Percentiles rank a stretch among this genome's conserved stretches.
Evolutionary conservation across 2,329 filamentous ascomycete species (phyloP).

Genomic region (Colletotrichum spaethianum): DNA sequence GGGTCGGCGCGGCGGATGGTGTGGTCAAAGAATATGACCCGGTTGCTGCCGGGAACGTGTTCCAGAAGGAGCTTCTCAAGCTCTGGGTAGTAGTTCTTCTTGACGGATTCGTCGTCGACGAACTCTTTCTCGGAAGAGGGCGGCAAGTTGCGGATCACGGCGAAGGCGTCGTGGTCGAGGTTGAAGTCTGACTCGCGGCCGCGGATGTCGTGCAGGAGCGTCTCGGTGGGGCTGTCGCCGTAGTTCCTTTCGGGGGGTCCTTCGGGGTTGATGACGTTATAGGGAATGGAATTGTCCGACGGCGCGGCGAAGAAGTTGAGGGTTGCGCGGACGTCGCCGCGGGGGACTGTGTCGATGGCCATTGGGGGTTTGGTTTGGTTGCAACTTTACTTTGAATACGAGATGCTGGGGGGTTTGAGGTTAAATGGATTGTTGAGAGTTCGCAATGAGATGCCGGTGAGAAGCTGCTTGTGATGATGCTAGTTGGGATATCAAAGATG

Average conservation of each 20-base stretch:
- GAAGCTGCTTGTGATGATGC: neutral
- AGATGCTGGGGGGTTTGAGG: neutral
- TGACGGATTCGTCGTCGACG: slow-evolving; percentile 77
- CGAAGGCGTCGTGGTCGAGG: slow-evolving; percentile 83
- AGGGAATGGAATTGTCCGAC: slow-evolving; percentile 70
- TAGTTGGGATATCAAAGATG: neutral
- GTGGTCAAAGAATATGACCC: slow-evolving; percentile 87
- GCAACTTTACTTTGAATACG: neutral
- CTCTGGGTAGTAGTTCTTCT: slow-evolving; percentile 85
- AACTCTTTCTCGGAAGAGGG: slow-evolving; percentile 73
- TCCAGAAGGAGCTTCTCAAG: slow-evolving; percentile 80
- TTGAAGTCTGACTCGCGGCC: slow-evolving; percentile 76
- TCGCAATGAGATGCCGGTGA: neutral
- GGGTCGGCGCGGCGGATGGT: slow-evolving; percentile 81
- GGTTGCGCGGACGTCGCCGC: slow-evolving; percentile 73
- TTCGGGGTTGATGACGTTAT: slow-evolving; percentile 77
- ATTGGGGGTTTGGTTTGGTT: slow-evolving; percentile 45
- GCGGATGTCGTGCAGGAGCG: slow-evolving; percentile 80
- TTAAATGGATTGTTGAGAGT: neutral
- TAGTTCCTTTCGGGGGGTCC: slow-evolving; percentile 78
- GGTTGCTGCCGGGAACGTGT: slow-evolving; percentile 75
- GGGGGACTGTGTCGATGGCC: slow-evolving; percentile 60
- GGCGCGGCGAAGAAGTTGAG: slow-evolving; percentile 78
- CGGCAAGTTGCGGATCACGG: slow-evolving; percentile 71
- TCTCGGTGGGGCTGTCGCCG: slow-evolving; percentile 60